phyloP scores from a whole-genome alignment of 805 yeast genomes.

The Nakazawaea holstii region DNA sequence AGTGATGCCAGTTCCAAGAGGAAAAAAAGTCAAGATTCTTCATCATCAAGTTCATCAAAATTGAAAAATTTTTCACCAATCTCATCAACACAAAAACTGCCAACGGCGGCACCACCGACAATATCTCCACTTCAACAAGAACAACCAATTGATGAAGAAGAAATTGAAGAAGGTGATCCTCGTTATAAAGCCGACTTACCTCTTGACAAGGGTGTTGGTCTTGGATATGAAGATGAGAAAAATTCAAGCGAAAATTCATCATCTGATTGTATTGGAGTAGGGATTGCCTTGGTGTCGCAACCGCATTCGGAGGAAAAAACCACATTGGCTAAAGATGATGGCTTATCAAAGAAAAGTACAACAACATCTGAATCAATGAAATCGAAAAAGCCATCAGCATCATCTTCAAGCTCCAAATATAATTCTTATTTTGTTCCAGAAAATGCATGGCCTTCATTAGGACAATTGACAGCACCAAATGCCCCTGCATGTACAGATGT shows the following conservation, averaged over 20 bases:
- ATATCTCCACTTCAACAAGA: background rate
- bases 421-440: background rate
- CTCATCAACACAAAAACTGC: background rate
- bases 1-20: slow-evolving; percentile 3
- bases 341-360: background rate
- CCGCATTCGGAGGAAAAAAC: background rate
- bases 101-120: background rate
- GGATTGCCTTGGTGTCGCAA: slow-evolving; percentile 5
- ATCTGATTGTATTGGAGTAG: slow-evolving; percentile 9
- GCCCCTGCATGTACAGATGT: slow-evolving; percentile 51
- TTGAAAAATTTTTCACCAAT: slow-evolving; percentile 3
- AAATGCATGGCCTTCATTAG: slow-evolving; percentile 43
- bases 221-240: background rate
- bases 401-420: background rate
- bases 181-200: background rate
- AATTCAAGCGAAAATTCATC: background rate
- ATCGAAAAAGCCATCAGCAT: background rate
- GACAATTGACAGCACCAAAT: slow-evolving; percentile 49
- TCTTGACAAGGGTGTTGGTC: background rate
- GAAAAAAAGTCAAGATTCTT: slow-evolving; percentile 1
- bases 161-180: slow-evolving; percentile 12
- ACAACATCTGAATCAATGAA: background rate
- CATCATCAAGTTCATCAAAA: background rate
- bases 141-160: slow-evolving; percentile 4
- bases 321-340: background rate